These are phyloP conservation scores for Viridothelium virens DNA, from an alignment of 495 filamentous ascomycete species.

Conservation along the genomic window DNA sequence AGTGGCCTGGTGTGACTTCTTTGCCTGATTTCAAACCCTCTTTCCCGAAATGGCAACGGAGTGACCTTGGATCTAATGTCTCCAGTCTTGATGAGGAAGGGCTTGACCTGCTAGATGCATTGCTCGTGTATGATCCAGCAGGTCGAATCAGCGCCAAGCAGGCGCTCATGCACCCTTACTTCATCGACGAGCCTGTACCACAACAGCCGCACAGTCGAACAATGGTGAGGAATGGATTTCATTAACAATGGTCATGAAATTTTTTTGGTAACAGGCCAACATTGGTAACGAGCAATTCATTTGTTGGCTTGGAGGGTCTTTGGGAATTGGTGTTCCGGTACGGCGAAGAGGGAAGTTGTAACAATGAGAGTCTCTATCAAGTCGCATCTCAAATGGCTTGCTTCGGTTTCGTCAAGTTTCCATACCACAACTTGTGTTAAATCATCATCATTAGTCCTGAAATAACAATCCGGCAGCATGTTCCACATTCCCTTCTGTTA, in stretches of 20 bases:
- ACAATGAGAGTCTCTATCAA: neutral
- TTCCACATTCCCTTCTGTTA: constrained; percentile 77
- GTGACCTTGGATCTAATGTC: constrained; percentile 46
- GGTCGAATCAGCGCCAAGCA: constrained; percentile 93
- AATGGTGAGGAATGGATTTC: constrained; percentile 24
- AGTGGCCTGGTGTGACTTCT: constrained; percentile 93
- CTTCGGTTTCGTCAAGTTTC: neutral
- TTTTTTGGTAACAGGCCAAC: too few relatives aligned
- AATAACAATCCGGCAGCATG: constrained; percentile 80
- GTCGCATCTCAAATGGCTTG: neutral
- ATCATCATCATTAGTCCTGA: constrained; percentile 28
- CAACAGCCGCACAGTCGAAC: constrained; percentile 25
- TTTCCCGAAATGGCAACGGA: constrained; percentile 92
- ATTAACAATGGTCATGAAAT: constrained; percentile 13
- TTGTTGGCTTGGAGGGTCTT: neutral
- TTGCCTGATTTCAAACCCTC: constrained; percentile 97
- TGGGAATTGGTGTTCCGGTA: neutral
- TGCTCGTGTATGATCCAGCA: constrained; percentile 93
- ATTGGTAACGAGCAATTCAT: neutral
- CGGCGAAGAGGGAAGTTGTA: neutral
- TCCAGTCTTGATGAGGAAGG: constrained; percentile 62
- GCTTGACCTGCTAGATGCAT: constrained; percentile 71
- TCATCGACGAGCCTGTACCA: constrained; percentile 51
- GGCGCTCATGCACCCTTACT: constrained; percentile 87
- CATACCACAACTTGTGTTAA: neutral